These are phyloP conservation scores for Plasmodium coatneyi DNA, from an alignment of 169 alveolate genomes.

Conservation along the genomic window DNA sequence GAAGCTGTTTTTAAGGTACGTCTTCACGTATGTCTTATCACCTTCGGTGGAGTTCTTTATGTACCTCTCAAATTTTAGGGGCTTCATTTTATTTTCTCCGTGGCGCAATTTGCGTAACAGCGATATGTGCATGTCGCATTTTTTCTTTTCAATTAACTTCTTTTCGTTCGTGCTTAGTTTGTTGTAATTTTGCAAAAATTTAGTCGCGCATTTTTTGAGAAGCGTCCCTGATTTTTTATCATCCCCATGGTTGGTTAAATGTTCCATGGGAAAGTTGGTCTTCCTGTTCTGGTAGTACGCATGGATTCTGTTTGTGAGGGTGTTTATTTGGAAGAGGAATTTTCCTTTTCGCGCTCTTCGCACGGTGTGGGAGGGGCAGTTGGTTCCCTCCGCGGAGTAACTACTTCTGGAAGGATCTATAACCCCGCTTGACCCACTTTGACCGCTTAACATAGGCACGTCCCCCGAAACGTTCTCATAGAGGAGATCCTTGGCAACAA, in stretches of 20 bases:
- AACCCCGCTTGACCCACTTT: background rate
- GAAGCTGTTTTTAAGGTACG: slow-evolving; percentile 57
- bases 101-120: background rate
- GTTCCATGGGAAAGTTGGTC: slow-evolving; percentile 28
- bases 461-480: slow-evolving; percentile 42
- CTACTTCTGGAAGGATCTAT: background rate
- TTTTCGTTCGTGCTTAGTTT: slow-evolving; percentile 28
- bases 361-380: background rate
- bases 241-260: background rate
- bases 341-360: background rate
- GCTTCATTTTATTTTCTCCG: background rate
- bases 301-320: slow-evolving; percentile 57
- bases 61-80: slow-evolving; percentile 41
- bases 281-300: slow-evolving; percentile 27
- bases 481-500: slow-evolving; percentile 14
- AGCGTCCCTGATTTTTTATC: background rate
- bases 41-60: slow-evolving; percentile 11
- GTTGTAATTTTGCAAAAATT: slow-evolving; percentile 32
- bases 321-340: slow-evolving; percentile 26
- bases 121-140: slow-evolving; percentile 46
- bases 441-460: background rate
- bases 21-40: slow-evolving; percentile 43
- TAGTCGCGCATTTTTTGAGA: slow-evolving; percentile 33
- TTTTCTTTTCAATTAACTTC: slow-evolving; percentile 52
- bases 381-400: background rate